A percentile compares a stretch with the other conserved stretches of the same genome.
Conservation (phyloP, 352 stramenopile genomes). For the Blastocystis sp. region DNA sequence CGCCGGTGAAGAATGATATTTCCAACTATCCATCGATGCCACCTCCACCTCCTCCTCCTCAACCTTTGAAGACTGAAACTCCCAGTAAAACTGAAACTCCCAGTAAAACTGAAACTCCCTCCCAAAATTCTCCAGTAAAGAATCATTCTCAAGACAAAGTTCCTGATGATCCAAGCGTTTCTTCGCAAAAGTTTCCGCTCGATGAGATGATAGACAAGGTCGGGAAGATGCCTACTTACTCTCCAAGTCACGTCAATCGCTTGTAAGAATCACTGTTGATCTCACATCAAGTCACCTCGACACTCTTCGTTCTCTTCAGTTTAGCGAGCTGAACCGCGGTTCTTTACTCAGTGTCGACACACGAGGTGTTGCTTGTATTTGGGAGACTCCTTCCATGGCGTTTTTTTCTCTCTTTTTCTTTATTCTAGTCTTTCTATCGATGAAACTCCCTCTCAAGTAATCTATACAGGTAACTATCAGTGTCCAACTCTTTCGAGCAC, state of each 20-base stretch:
- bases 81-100: too few species aligned
- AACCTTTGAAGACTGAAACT: too few species aligned
- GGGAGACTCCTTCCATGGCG: constrained; percentile 1
- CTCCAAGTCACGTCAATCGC: background rate
- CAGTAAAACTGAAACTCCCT: too few species aligned
- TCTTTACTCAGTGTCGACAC: background rate
- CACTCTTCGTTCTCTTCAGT: constrained; percentile 8
- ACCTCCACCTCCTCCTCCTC: background rate
- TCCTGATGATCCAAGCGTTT: too few species aligned
- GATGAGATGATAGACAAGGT: background rate
- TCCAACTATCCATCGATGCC: background rate
- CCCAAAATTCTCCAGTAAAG: too few species aligned
- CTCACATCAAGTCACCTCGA: background rate
- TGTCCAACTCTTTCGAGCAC: background rate
- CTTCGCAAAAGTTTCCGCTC: background rate
- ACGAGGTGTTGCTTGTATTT: constrained; percentile 2
- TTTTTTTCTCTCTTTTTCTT: background rate
- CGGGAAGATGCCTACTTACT: background rate
- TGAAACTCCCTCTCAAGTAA: constrained; percentile 1
- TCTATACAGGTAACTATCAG: background rate
- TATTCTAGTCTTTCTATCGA: constrained; percentile 22
- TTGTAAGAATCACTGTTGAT: background rate
- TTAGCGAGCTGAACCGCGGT: background rate
- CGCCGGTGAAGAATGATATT: background rate
- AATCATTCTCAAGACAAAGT: too few species aligned